phyloP scores from a whole-genome alignment of 495 filamentous ascomycete genomes.

The Usnea hakonensis region DNA sequence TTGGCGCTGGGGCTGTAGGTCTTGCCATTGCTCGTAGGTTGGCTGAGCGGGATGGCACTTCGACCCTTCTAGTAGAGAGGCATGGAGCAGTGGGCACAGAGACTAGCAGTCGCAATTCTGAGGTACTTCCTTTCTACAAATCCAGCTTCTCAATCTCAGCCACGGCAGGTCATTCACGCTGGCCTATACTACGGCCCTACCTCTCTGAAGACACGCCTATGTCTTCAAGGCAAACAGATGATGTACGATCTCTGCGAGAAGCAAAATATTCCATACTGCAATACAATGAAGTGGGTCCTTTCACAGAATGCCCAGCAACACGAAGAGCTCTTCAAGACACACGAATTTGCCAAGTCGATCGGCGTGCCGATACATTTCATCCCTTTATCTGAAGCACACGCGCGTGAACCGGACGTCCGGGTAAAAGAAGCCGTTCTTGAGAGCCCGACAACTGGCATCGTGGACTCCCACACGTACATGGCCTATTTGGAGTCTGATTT shows the following conservation, averaged over 20 bases:
- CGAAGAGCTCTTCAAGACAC: constrained; percentile 55
- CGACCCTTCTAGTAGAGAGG: constrained; percentile 75
- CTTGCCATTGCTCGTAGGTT: constrained; percentile 78
- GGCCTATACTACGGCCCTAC: constrained; percentile 81
- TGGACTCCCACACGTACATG: constrained; percentile 85
- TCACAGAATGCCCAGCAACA: constrained; percentile 69
- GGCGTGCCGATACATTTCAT: constrained; percentile 70
- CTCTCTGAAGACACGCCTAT: constrained; percentile 77
- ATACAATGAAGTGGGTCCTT: constrained; percentile 89
- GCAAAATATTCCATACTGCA: constrained; percentile 59
- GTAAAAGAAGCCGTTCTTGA: constrained; percentile 68
- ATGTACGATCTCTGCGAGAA: constrained; percentile 71
- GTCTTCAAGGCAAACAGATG: constrained; percentile 63
- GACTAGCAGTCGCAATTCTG: constrained; percentile 88
- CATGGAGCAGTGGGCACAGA: constrained; percentile 75
- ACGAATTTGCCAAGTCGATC: constrained; percentile 56
- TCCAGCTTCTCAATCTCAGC: neutral
- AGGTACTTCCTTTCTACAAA: constrained; percentile 41
- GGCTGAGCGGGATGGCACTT: constrained; percentile 52
- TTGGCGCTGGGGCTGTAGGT: constrained; percentile 87
- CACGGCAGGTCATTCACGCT: constrained; percentile 75
- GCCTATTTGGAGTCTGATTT: constrained; percentile 66
- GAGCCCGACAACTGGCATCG: constrained; percentile 76
- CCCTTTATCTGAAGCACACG: constrained; percentile 47
- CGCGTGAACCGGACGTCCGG: constrained; percentile 65